phyloP scores from a whole-genome alignment of 2,329 filamentous ascomycete genomes.

The Orbilia oligospora region DNA sequence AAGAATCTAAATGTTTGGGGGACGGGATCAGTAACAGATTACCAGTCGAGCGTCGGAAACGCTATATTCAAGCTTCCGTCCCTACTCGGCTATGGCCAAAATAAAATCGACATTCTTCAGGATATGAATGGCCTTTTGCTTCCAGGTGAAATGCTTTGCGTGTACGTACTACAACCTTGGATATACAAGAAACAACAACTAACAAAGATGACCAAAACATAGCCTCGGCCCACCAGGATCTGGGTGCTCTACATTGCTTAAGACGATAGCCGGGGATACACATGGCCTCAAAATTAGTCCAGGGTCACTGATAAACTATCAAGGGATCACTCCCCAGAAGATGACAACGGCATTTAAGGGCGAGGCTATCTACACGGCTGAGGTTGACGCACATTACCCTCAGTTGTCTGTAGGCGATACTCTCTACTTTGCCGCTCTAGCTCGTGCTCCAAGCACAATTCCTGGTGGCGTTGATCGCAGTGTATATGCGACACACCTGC shows the following conservation, averaged over 20 bases:
- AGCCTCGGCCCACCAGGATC: conserved; percentile 65
- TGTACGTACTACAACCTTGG: conserved; percentile 7
- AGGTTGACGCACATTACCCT: conserved; percentile 86
- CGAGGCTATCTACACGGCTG: conserved; percentile 88
- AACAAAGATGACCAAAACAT: not conserved
- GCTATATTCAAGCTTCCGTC: conserved; percentile 71
- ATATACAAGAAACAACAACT: not conserved
- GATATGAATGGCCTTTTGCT: conserved; percentile 77
- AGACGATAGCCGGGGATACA: conserved; percentile 80
- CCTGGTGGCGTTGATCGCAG: conserved; percentile 73
- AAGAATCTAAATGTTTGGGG: conserved; percentile 67
- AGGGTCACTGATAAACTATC: conserved; percentile 82
- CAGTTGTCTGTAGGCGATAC: conserved; percentile 84
- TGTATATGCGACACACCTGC: conserved; percentile 75
- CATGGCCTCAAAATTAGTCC: conserved; percentile 82
- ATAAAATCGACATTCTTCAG: conserved; percentile 76
- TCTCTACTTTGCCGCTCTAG: conserved; percentile 81
- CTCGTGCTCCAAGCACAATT: conserved; percentile 75
- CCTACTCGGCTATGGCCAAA: conserved; percentile 66
- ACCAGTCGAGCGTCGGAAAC: conserved; percentile 78
- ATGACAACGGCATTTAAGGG: conserved; percentile 85
- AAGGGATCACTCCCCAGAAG: conserved; percentile 74
- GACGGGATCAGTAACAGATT: conserved; percentile 74
- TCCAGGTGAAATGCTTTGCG: conserved; percentile 32
- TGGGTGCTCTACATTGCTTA: conserved; percentile 38